Conservation (phyloP, 163 green algal species). For the Picocystis sp. region DNA sequence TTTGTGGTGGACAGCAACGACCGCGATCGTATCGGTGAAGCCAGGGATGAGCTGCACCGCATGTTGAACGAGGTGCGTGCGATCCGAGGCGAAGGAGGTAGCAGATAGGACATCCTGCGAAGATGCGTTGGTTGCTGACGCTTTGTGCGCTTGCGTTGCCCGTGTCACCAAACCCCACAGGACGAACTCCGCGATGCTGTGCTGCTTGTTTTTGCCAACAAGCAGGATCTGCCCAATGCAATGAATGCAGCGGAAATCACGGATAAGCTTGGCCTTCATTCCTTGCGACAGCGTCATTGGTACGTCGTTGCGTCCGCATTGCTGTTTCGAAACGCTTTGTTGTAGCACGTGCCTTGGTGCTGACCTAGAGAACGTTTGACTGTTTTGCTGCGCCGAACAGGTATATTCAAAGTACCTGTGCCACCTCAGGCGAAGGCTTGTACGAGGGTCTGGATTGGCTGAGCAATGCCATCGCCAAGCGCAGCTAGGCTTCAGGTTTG, state of each 20-base stretch:
- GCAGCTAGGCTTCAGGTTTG: conserved; percentile 2
- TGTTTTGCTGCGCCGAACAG: conserved; percentile 18
- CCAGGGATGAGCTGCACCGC: conserved; percentile 81
- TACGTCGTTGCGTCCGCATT: conserved; percentile 13
- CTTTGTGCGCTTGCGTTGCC: neutral
- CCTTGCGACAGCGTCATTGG: conserved; percentile 88
- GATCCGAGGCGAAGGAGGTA: neutral
- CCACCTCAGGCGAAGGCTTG: conserved; percentile 82
- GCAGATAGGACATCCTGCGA: neutral
- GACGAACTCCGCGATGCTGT: conserved; percentile 89
- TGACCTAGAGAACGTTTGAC: neutral
- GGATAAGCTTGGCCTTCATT: conserved; percentile 93
- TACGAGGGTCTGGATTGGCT: conserved; percentile 97
- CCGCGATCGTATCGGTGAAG: conserved; percentile 73
- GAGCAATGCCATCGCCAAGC: conserved; percentile 56
- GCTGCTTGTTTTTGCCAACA: conserved; percentile 66
- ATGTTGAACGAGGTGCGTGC: conserved; percentile 70
- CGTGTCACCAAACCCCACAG: conserved; percentile 27
- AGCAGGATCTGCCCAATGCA: conserved; percentile 74
- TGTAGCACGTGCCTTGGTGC: neutral
- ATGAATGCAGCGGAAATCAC: conserved; percentile 98
- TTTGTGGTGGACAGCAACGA: conserved; percentile 90
- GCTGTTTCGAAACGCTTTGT: neutral
- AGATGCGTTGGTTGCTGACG: neutral
- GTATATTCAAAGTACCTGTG: conserved; percentile 94